These are phyloP conservation scores for Pyrenophora graminea DNA, from an alignment of 2,329 filamentous ascomycete species.

Conservation along the genomic window DNA sequence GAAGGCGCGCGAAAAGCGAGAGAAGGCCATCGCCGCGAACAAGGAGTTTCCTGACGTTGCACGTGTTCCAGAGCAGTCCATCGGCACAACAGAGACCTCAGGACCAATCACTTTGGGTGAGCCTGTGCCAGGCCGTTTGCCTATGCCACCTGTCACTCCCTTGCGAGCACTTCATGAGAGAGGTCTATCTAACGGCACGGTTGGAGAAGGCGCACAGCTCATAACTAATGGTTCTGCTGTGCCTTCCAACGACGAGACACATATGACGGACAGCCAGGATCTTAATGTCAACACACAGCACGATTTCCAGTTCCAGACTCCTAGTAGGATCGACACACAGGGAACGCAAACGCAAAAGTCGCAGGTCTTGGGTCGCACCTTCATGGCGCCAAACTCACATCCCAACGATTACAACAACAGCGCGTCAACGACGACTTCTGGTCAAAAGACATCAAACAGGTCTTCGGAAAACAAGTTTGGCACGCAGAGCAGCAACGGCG, in stretches of 20 bases:
- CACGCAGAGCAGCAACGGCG: slow-evolving; percentile 73
- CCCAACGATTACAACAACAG: slow-evolving; percentile 74
- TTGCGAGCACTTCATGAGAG: slow-evolving; percentile 50
- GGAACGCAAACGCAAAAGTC: slow-evolving; percentile 61
- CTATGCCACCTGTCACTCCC: slow-evolving; percentile 52
- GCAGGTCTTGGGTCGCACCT: slow-evolving; percentile 66
- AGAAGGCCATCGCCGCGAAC: slow-evolving; percentile 43
- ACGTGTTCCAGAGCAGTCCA: slow-evolving; percentile 50
- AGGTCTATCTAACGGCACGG: slow-evolving; percentile 63
- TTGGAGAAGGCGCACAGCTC: slow-evolving; percentile 36
- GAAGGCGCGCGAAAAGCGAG: slow-evolving; percentile 62
- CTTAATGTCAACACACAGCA: slow-evolving; percentile 38
- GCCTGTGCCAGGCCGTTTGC: slow-evolving; percentile 58
- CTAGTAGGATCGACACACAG: slow-evolving; percentile 35
- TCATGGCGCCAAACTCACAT: slow-evolving; percentile 62
- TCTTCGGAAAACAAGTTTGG: slow-evolving; percentile 73
- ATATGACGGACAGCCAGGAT: slow-evolving; percentile 52
- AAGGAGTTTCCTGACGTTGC: slow-evolving; percentile 46
- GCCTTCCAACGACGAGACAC: slow-evolving; percentile 50
- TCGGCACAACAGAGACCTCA: slow-evolving; percentile 49
- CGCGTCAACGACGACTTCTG: slow-evolving; percentile 81
- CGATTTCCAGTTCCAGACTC: slow-evolving; percentile 40
- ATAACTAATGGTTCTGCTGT: slow-evolving; percentile 50
- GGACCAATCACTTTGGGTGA: slow-evolving; percentile 64
- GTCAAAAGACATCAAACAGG: slow-evolving; percentile 78